Conservation (phyloP, 495 filamentous ascomycete species). For the Cladorrhinum samala region DNA sequence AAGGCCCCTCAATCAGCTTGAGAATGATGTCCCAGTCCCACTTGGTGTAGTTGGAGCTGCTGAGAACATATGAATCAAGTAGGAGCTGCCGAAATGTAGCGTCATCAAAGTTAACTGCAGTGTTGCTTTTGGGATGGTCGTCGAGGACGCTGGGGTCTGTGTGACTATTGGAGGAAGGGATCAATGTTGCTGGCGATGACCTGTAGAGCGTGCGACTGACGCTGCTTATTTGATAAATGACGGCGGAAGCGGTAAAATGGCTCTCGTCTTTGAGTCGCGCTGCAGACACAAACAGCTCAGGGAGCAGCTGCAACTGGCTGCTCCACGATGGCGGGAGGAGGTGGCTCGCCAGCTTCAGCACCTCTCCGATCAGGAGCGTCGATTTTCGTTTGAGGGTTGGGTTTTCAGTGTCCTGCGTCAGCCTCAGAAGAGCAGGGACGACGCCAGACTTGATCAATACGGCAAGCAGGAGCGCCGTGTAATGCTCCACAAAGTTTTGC, state of each 20-base stretch:
- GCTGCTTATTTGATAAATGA: constrained; percentile 95
- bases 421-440: constrained; percentile 68
- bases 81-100: constrained; percentile 77
- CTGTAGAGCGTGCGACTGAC: constrained; percentile 90
- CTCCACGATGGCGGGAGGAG: constrained; percentile 76
- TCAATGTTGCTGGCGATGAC: constrained; percentile 47
- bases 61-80: constrained; percentile 80
- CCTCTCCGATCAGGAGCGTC: constrained; percentile 81
- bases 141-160: constrained; percentile 39
- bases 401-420: constrained; percentile 63
- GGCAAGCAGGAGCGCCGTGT: constrained; percentile 81
- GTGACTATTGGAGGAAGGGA: constrained; percentile 31
- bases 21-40: constrained; percentile 96
- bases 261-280: constrained; percentile 61
- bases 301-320: constrained; percentile 73
- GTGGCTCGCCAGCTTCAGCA: constrained; percentile 79
- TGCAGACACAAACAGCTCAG: constrained; percentile 71
- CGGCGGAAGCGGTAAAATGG: constrained; percentile 73
- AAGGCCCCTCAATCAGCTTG: constrained; percentile 84
- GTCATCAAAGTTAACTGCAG: constrained; percentile 76
- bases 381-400: constrained; percentile 79
- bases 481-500: constrained; percentile 86
- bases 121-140: constrained; percentile 66
- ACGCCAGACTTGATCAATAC: constrained; percentile 79
- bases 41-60: constrained; percentile 78